phyloP scores from a whole-genome alignment of 192 early-diverging fungal species.

The Umbelopsis ramanniana region DNA sequence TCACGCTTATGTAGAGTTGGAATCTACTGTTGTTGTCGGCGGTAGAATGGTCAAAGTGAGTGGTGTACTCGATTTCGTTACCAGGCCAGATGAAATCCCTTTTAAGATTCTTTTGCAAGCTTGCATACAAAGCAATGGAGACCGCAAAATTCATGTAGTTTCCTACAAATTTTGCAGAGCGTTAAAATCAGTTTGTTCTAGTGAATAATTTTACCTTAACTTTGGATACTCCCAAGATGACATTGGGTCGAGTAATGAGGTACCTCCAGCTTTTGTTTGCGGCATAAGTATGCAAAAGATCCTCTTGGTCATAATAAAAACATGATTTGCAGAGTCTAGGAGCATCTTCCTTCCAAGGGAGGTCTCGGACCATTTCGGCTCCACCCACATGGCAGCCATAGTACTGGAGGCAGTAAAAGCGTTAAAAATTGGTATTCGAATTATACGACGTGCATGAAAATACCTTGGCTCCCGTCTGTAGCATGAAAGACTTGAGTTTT shows the following conservation, averaged over 20 bases:
- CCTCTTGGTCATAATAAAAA: slow-evolving; percentile 11
- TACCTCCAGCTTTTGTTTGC: neutral
- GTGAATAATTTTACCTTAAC: neutral
- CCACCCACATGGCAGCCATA: slow-evolving; percentile 5
- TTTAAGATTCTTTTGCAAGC: slow-evolving; percentile 3
- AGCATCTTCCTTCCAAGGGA: slow-evolving; percentile 19
- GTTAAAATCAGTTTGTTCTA: neutral
- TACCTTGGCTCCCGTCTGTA: slow-evolving; percentile 21
- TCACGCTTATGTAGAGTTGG: neutral
- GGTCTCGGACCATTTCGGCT: neutral
- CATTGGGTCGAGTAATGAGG: slow-evolving; percentile 3
- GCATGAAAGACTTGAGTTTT: slow-evolving; percentile 11
- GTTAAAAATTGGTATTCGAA: too few relatives aligned
- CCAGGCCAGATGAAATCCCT: slow-evolving; percentile 3
- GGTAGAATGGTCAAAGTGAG: neutral
- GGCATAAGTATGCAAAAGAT: neutral
- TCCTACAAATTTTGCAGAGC: neutral
- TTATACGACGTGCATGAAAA: neutral
- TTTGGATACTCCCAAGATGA: slow-evolving; percentile 14
- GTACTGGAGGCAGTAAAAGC: neutral
- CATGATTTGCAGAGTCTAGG: neutral
- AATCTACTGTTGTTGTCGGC: slow-evolving; percentile 15
- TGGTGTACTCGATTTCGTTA: neutral
- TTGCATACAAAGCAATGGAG: slow-evolving; percentile 8
- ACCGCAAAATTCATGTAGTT: slow-evolving; percentile 20